A percentile compares a stretch with the other conserved stretches of the same genome.
These are phyloP conservation scores for Lachnellula hyalina DNA, from an alignment of 2,329 filamentous ascomycete genomes.

Conservation along the genomic window DNA sequence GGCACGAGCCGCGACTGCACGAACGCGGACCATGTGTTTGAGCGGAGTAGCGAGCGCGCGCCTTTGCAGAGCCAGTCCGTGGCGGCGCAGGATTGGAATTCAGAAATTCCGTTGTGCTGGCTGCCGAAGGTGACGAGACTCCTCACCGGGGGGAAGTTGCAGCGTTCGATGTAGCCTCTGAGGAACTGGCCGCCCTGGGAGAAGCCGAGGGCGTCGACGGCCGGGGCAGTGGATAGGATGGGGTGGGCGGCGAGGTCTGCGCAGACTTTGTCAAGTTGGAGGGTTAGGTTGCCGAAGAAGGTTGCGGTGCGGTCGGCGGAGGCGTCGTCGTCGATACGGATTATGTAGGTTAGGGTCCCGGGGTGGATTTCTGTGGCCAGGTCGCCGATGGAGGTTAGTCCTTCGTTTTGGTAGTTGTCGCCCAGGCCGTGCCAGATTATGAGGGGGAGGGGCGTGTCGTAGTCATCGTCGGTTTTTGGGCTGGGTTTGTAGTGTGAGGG, in stretches of 20 bases:
- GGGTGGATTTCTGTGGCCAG: conserved; percentile 70
- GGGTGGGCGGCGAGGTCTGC: conserved; percentile 67
- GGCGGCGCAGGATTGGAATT: conserved; percentile 68
- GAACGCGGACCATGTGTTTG: conserved; percentile 73
- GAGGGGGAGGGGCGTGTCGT: conserved; percentile 73
- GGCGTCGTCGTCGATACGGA: conserved; percentile 60
- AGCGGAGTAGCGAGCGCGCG: conserved; percentile 70
- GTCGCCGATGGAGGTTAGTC: conserved; percentile 64
- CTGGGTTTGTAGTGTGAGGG: background rate
- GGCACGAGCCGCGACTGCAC: conserved; percentile 81
- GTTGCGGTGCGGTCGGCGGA: conserved; percentile 71
- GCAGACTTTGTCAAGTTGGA: conserved; percentile 74
- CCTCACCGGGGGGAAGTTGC: conserved; percentile 56
- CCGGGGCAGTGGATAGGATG: conserved; percentile 74
- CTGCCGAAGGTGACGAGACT: conserved; percentile 66
- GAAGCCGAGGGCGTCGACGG: conserved; percentile 88
- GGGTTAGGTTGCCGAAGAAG: conserved; percentile 85
- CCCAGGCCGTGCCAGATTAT: conserved; percentile 88
- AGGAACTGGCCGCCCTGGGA: conserved; percentile 95
- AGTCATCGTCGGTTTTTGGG: conserved; percentile 23
- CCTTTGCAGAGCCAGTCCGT: conserved; percentile 77
- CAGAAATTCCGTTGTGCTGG: conserved; percentile 76
- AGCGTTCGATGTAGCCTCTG: conserved; percentile 83
- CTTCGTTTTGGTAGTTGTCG: conserved; percentile 71
- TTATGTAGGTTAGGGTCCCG: conserved; percentile 77